Evolutionary conservation across 129 eudicot species (phyloP).

Genomic region (Deinandra increscens): DNA sequence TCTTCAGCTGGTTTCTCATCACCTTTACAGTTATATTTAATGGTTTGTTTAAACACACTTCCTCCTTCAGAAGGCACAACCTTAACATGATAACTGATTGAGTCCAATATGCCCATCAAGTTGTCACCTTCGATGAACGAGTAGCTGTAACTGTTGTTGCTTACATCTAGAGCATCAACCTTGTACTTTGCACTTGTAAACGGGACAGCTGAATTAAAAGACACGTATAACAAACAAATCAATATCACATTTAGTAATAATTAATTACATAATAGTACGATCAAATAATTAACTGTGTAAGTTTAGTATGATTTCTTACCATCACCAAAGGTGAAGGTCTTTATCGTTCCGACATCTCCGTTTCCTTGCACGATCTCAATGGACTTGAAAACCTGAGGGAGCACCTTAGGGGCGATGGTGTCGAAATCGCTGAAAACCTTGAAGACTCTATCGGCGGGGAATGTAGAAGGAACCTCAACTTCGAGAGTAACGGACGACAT

Average conservation of each 20-base stretch:
- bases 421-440: background rate
- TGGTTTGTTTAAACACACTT: background rate
- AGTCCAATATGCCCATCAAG: conserved; percentile 19
- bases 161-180: background rate
- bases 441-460: background rate
- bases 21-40: conserved; percentile 1
- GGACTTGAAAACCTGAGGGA: background rate
- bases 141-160: conserved; percentile 7
- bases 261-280: too few relatives aligned
- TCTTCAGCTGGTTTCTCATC: conserved; percentile 11
- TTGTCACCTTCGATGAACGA: too few relatives aligned
- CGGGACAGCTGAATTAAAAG: background rate
- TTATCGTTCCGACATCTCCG: conserved; percentile 2
- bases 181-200: conserved; percentile 10
- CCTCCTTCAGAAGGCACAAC: conserved; percentile 18
- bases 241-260: too few relatives aligned
- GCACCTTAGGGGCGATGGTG: background rate
- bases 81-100: conserved; percentile 5
- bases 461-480: background rate
- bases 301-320: background rate
- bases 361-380: background rate
- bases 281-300: too few relatives aligned
- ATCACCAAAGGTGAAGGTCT: background rate
- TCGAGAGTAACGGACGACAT: background rate
- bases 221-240: background rate